Evolutionary conservation across 768 basidiomycete genomes (phyloP).

Genomic region (Astraeus odoratus): DNA sequence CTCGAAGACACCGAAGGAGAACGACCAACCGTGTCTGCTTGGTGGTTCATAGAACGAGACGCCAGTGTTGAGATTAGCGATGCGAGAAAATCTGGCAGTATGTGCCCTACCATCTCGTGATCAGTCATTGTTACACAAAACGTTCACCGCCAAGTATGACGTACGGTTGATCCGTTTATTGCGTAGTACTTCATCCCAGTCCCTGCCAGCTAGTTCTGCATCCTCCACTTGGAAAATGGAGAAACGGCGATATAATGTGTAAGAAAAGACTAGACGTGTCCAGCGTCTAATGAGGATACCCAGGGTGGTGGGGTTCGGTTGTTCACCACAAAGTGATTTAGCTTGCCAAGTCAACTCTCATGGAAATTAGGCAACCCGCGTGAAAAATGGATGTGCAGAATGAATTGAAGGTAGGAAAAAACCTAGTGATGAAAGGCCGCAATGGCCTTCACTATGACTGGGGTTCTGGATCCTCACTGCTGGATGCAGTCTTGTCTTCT

Average conservation of each 20-base stretch:
- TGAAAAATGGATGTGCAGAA: constrained; percentile 80
- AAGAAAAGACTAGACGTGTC: constrained; percentile 69
- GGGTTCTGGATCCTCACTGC: too few species aligned
- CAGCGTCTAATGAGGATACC: constrained; percentile 60
- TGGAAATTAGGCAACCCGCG: constrained; percentile 46
- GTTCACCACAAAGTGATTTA: constrained; percentile 46
- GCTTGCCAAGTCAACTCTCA: constrained; percentile 5
- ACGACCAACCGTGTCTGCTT: constrained; percentile 66
- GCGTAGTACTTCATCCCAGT: constrained; percentile 76
- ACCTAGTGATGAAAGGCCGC: constrained; percentile 55
- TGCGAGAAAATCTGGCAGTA: constrained; percentile 53
- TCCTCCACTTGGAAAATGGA: constrained; percentile 69
- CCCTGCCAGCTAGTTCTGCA: constrained; percentile 53
- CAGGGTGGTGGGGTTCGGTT: constrained; percentile 64
- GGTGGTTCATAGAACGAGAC: constrained; percentile 62
- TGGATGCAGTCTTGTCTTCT: too few species aligned
- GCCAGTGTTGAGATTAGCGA: constrained; percentile 58
- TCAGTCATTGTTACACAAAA: background rate
- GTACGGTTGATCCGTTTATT: constrained; percentile 76
- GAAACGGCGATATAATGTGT: constrained; percentile 61
- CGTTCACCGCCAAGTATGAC: constrained; percentile 22
- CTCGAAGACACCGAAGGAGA: constrained; percentile 72
- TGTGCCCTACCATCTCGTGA: constrained; percentile 40
- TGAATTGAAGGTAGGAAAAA: constrained; percentile 79
- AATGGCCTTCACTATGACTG: too few species aligned